Percentiles rank a stretch among this genome's conserved stretches.
Evolutionary conservation across 2,329 filamentous ascomycete species (phyloP).

Genomic region (Xylaria sp.): DNA sequence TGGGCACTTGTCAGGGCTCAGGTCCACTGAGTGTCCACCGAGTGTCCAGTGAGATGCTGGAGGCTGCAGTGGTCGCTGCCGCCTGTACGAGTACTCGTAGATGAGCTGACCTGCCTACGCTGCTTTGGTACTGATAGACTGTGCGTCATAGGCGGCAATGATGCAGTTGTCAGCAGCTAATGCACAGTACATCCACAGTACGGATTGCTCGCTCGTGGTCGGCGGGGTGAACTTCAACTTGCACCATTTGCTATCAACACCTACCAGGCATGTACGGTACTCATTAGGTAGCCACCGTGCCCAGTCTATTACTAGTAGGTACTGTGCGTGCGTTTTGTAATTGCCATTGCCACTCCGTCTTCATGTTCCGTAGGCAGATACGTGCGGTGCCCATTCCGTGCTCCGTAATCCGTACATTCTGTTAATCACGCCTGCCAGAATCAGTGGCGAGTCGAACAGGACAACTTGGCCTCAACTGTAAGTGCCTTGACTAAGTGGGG

Average conservation of each 20-base stretch:
- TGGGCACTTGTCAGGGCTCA: too few relatives aligned
- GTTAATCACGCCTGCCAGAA: constrained; percentile 5
- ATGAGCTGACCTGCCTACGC: too few relatives aligned
- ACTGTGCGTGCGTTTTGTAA: background rate
- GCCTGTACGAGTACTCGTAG: too few relatives aligned
- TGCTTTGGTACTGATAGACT: background rate
- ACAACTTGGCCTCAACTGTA: constrained; percentile 18
- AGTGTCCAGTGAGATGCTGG: too few relatives aligned
- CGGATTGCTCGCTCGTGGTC: background rate
- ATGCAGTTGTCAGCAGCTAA: background rate
- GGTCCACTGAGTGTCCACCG: too few relatives aligned
- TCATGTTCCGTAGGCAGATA: background rate
- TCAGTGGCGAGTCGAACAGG: constrained; percentile 14
- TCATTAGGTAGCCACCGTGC: too few relatives aligned
- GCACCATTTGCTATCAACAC: too few relatives aligned
- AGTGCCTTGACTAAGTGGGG: background rate
- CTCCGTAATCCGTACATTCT: background rate
- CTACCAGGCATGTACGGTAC: too few relatives aligned
- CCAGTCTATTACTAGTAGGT: background rate
- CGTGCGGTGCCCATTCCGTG: background rate
- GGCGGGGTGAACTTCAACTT: too few relatives aligned
- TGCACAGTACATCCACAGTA: background rate
- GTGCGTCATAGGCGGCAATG: constrained; percentile 7
- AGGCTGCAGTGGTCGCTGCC: too few relatives aligned
- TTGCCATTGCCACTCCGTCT: too few relatives aligned